Base-by-base conservation (phyloP, 148 eudicot species). In the Camellia granthamiana region DNA sequence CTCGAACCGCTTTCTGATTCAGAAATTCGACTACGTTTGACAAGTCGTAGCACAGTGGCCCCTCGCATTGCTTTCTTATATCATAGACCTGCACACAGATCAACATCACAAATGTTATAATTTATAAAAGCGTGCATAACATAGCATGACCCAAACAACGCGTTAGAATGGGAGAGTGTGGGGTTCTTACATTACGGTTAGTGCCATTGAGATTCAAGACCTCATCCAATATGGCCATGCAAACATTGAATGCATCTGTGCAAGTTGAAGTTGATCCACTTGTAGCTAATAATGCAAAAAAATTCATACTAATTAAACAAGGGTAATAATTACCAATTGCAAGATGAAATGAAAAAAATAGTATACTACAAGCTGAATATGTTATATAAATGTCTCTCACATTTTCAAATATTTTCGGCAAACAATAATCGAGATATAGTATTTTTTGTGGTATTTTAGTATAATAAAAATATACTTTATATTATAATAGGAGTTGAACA, bases 11-110 rank as follows among this genome's bases (percentile, higher is more conserved):
- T 72, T 87, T 78, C 79, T 89, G 67, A 79, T 88, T 90, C 70
- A 95, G 77, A 3, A 93, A 87, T 14, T 54, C 83, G 85, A 91
- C 97, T 92, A 93, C 73, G 80, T 88, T 92, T 1, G 97, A 93
- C 85, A 95, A 95, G 79, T 95, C 94, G n/a, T 95, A 93, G 85
- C 38, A 30, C 38, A 30, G 38, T 30, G 38, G 38, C 0, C 38
- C 38, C 38, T 97, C 83, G 76, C 98, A 95, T 84, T 86, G 68
- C 91, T 89, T 91, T 85, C 98, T 88, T 54, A 93, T 81, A 62
- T 95, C 98, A 61, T 93, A 95, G 79, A 89, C 90, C 98, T 95
- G 88, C 79, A 80, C 7, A 49, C 3, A 30, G 38, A 30, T 30
- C 38, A 30, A 30, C 38, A 30, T 30, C 38, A 30, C 38, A 30